These are phyloP conservation scores for Pouteria glomerata DNA, from an alignment of 148 eudicot species.

Conservation along the genomic window DNA sequence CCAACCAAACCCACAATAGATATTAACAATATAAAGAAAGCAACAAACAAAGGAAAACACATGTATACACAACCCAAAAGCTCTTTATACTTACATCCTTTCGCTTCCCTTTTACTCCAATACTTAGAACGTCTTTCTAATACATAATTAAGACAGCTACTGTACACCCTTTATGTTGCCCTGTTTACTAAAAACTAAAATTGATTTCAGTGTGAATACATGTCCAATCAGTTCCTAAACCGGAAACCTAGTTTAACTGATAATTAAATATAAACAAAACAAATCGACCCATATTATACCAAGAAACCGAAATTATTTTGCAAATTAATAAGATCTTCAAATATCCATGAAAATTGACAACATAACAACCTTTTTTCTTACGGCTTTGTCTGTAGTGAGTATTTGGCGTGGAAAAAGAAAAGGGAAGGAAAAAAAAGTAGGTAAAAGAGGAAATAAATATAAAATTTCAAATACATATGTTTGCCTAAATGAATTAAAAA, in stretches of 20 bases:
- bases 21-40: slow-evolving; percentile 23
- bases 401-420: too few relatives aligned
- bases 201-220: too few relatives aligned
- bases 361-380: too few relatives aligned
- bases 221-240: too few relatives aligned
- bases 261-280: background rate
- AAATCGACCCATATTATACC: background rate
- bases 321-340: background rate
- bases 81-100: slow-evolving; percentile 25
- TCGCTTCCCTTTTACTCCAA: slow-evolving; percentile 37
- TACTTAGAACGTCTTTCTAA: background rate
- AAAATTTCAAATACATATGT: too few relatives aligned
- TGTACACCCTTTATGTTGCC: background rate
- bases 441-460: too few relatives aligned
- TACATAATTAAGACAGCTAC: too few relatives aligned
- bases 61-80: slow-evolving; percentile 16
- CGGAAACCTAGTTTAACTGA: too few relatives aligned
- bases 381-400: too few relatives aligned
- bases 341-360: too few relatives aligned
- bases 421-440: too few relatives aligned
- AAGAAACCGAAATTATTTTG: background rate
- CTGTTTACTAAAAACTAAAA: background rate
- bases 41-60: slow-evolving; percentile 19
- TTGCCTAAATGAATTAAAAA: too few relatives aligned
- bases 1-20: slow-evolving; percentile 54